phyloP scores from a whole-genome alignment of 345 rosid genomes.

The Eucalyptus microcorys region DNA sequence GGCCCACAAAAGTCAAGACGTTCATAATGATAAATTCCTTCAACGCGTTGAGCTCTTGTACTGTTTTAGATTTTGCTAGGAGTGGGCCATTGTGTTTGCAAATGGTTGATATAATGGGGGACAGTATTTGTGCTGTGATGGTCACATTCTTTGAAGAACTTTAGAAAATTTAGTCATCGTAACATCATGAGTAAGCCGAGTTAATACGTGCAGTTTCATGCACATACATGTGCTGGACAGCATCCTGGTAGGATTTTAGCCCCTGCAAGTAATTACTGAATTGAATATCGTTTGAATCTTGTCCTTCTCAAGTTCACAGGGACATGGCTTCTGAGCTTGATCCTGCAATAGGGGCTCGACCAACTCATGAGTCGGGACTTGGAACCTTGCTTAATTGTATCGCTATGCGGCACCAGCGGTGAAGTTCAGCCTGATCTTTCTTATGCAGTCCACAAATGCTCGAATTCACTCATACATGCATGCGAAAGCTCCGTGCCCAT shows the following conservation, averaged over 20 bases:
- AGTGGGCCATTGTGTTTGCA: not conserved
- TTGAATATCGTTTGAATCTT: not conserved
- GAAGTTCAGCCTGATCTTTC: not conserved
- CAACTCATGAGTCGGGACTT: not conserved
- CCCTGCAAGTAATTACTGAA: not conserved
- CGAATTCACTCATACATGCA: not conserved
- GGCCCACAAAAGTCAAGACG: not conserved
- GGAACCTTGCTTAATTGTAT: not conserved
- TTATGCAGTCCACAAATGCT: not conserved
- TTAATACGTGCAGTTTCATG: not conserved
- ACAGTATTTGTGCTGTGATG: not conserved
- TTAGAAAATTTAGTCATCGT: not conserved
- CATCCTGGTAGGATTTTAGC: not conserved
- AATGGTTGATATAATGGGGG: not conserved
- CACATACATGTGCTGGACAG: not conserved
- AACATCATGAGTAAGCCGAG: not conserved
- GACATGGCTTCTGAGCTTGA: not conserved
- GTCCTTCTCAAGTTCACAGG: not conserved
- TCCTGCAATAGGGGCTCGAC: not conserved
- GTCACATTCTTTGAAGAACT: not conserved
- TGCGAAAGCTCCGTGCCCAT: not conserved
- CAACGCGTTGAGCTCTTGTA: not conserved
- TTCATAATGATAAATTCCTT: not conserved
- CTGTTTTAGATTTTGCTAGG: not conserved
- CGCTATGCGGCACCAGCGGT: rapidly evolving